These are phyloP conservation scores for Cercophora samala DNA, from an alignment of 495 filamentous ascomycete genomes.

Conservation along the genomic window DNA sequence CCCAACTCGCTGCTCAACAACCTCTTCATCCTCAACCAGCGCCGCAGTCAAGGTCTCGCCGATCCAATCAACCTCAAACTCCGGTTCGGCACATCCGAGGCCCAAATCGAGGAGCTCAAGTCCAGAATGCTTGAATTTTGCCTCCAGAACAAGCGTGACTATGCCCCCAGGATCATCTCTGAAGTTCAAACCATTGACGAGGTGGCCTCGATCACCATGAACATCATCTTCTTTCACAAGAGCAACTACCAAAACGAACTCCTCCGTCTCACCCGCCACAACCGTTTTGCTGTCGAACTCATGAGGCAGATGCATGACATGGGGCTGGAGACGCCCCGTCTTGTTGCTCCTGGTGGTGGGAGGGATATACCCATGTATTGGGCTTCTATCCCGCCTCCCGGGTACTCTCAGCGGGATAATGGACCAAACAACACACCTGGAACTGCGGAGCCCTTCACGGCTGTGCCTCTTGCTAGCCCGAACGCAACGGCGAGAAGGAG, in stretches of 20 bases:
- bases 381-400: constrained; percentile 38
- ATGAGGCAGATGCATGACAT: constrained; percentile 82
- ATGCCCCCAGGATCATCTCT: constrained; percentile 84
- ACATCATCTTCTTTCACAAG: constrained; percentile 98
- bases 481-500: constrained; percentile 13
- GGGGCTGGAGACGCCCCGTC: constrained; percentile 82
- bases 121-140: constrained; percentile 83
- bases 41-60: constrained; percentile 81
- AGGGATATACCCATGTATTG: constrained; percentile 50
- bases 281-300: constrained; percentile 91
- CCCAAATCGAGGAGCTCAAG: constrained; percentile 82
- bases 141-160: constrained; percentile 82
- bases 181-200: constrained; percentile 66
- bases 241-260: constrained; percentile 88
- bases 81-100: constrained; percentile 84
- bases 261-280: constrained; percentile 81
- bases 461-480: background rate
- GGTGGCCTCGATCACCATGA: constrained; percentile 69
- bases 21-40: constrained; percentile 91
- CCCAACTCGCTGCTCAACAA: constrained; percentile 92
- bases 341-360: constrained; percentile 64
- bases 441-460: background rate
- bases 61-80: constrained; percentile 81
- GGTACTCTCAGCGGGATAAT: background rate
- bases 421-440: background rate